A percentile compares a stretch with the other conserved stretches of the same genome.
Evolutionary conservation across 306 rosid species (phyloP).

Genomic region (Coriaria nepalensis): DNA sequence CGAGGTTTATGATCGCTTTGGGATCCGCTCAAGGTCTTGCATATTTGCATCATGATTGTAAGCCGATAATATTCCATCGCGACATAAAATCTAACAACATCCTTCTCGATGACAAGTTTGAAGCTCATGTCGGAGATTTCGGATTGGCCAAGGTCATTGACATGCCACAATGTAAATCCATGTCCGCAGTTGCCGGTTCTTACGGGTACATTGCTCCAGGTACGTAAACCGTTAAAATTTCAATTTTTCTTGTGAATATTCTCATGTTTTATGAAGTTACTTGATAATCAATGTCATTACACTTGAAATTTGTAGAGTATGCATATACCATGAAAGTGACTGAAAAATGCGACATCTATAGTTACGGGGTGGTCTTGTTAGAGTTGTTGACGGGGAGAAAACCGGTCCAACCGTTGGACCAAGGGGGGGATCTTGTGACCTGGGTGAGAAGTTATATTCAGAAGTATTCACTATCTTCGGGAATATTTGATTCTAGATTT

Average conservation of each 20-base stretch:
- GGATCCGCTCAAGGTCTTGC: constrained; percentile 86
- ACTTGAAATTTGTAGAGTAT: constrained; percentile 43
- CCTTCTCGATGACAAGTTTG: constrained; percentile 65
- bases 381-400: constrained; percentile 71
- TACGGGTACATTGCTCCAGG: constrained; percentile 92
- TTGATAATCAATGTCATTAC: background rate
- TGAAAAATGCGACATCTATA: constrained; percentile 76
- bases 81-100: constrained; percentile 84
- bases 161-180: constrained; percentile 70
- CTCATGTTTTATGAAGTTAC: background rate
- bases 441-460: constrained; percentile 43
- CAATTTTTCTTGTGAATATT: background rate
- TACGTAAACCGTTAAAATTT: constrained; percentile 23
- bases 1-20: constrained; percentile 64
- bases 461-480: constrained; percentile 27
- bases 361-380: constrained; percentile 74
- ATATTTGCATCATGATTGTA: constrained; percentile 86
- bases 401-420: constrained; percentile 62
- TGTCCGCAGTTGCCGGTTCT: constrained; percentile 93
- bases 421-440: constrained; percentile 71
- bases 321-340: constrained; percentile 82
- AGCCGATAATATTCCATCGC: constrained; percentile 68
- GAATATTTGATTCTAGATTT: constrained; percentile 39
- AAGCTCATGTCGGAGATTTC: constrained; percentile 86
- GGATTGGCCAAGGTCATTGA: constrained; percentile 84